Percentiles rank a stretch among this genome's conserved stretches.
Conservation (phyloP, 805 yeast genomes). For the Candida ponderosae region DNA sequence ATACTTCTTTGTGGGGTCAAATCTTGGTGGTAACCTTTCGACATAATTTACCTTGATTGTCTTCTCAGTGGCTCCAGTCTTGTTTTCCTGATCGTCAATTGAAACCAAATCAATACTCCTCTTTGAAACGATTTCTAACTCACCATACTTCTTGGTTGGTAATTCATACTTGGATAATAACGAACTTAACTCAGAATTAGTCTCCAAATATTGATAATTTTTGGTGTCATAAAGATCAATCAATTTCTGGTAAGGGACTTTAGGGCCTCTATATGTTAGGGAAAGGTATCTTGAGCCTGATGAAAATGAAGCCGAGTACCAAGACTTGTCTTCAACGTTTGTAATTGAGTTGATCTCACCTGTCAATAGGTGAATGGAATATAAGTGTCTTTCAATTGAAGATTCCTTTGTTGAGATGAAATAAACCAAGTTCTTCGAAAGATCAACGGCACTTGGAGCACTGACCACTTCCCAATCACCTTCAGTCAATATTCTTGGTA, state of each 20-base stretch:
- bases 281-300: slow-evolving; percentile 69
- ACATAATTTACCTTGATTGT: slow-evolving; percentile 47
- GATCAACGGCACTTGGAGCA: slow-evolving; percentile 60
- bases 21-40: slow-evolving; percentile 73
- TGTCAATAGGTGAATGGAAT: slow-evolving; percentile 53
- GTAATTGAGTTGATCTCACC: slow-evolving; percentile 35
- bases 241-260: slow-evolving; percentile 70
- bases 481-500: slow-evolving; percentile 51
- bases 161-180: slow-evolving; percentile 38
- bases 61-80: no score
- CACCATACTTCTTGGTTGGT: slow-evolving; percentile 50
- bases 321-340: slow-evolving; percentile 38
- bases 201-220: slow-evolving; percentile 24
- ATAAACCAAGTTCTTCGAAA: slow-evolving; percentile 37
- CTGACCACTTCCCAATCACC: slow-evolving; percentile 91
- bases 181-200: slow-evolving; percentile 32
- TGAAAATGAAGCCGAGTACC: slow-evolving; percentile 68
- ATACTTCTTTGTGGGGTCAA: slow-evolving; percentile 46
- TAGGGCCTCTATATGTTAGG: slow-evolving; percentile 71
- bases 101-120: slow-evolving; percentile 36
- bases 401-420: slow-evolving; percentile 71
- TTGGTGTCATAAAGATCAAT: slow-evolving; percentile 39
- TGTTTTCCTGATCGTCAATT: no score
- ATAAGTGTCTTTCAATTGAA: slow-evolving; percentile 78
- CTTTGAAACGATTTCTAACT: slow-evolving; percentile 45